Evolutionary conservation across 2,329 filamentous ascomycete species (phyloP), one percentile per base, ranked within the genome.

Genomic region (Helotiales sp.): DNA sequence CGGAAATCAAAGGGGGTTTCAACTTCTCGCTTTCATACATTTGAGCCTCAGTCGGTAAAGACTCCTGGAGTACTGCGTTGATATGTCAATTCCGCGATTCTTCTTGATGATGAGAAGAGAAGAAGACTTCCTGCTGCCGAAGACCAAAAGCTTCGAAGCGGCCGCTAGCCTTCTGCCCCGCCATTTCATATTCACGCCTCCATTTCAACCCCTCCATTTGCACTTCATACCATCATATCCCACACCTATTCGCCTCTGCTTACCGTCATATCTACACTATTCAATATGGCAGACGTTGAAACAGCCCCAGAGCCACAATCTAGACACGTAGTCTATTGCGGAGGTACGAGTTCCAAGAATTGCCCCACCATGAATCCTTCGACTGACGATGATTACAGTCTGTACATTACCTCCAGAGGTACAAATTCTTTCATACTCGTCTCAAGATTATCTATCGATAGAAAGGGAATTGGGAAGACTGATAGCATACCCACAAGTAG

Each of bases 351-450:
- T 31, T 24, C 22, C 17, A 9, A 19, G 3, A 31, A 9, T 48
- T 57, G 57, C 62, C 60, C 63, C 62, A 36, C 63, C 57, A 60
- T n/a, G n/a, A n/a, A n/a, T 54, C 47, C 27, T 40, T 54, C 55
- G 25, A 38, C 30, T 9, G 33, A 33, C 54, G 55, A 40, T 30
- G 36, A 8, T 17, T 65, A 46, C 65, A 88, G 85, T 87, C 50
- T 88, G 85, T 75, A 82, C 82, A 59, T 75, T 88, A 55, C 85
- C 85, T 33, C 84, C 85, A 54, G 85, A 88, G 81, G 84, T 87
- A 79, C 52, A 66, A 46, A 24, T 10, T 9, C 9, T 36, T 33
- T 33, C 13, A 24, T 27, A 3, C 25, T 46, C 12, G 30, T n/a
- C n/a, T 36, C 24, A 15, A 27, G 19, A 25, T 12, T 12, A 27